phyloP scores from a whole-genome alignment of 2,329 filamentous ascomycete species.

The Arthroderma sp. region DNA sequence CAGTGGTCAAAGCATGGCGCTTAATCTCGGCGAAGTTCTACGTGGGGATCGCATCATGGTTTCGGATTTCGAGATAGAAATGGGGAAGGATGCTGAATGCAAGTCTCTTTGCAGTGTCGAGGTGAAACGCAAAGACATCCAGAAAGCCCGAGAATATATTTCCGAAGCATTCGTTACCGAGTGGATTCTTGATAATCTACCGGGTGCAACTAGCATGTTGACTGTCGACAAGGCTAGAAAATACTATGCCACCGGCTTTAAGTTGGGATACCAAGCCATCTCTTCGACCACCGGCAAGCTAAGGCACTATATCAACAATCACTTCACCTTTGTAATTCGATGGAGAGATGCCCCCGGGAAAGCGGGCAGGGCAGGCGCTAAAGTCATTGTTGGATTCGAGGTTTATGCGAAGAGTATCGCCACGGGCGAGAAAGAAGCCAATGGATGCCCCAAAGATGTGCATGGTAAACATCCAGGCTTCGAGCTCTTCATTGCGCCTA shows the following conservation, averaged over 20 bases:
- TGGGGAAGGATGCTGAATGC: conserved; percentile 63
- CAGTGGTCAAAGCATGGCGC: conserved; percentile 61
- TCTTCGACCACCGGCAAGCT: conserved; percentile 46
- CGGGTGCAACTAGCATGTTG: conserved; percentile 77
- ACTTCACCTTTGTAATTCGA: conserved; percentile 71
- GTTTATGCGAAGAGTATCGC: conserved; percentile 78
- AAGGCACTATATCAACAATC: conserved; percentile 70
- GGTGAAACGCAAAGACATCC: conserved; percentile 51
- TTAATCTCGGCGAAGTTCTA: conserved; percentile 78
- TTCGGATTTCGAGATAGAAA: conserved; percentile 68
- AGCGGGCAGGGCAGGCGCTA: conserved; percentile 56
- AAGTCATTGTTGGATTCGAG: conserved; percentile 78
- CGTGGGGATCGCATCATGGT: conserved; percentile 74
- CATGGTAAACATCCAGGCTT: conserved; percentile 48
- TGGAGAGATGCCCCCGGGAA: conserved; percentile 58
- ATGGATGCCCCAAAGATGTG: conserved; percentile 56
- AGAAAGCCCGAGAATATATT: conserved; percentile 58
- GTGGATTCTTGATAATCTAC: conserved; percentile 88
- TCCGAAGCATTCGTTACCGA: conserved; percentile 72
- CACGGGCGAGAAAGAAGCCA: conserved; percentile 44
- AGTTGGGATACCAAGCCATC: conserved; percentile 64
- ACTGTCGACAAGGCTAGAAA: conserved; percentile 72
- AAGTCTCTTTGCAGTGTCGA: conserved; percentile 58
- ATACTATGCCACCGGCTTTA: conserved; percentile 85
- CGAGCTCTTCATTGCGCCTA: conserved; percentile 54